A percentile compares a stretch with the other conserved stretches of the same genome.
These are phyloP conservation scores for Penicillium canariense DNA, from an alignment of 495 filamentous ascomycete genomes.

Conservation along the genomic window DNA sequence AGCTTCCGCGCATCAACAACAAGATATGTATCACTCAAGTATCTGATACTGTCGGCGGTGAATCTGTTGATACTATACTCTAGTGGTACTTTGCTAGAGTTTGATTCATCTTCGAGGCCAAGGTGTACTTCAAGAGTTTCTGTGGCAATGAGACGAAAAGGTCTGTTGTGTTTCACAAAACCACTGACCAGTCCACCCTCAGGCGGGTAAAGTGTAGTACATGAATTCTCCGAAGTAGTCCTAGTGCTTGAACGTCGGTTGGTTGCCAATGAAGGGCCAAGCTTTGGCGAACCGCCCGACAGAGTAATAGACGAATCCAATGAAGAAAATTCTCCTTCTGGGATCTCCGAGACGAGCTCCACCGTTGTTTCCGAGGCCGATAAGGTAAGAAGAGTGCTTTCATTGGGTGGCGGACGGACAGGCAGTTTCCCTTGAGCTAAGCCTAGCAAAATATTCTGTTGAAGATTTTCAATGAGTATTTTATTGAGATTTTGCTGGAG, in stretches of 20 bases:
- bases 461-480: not conserved
- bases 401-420: conserved; percentile 12
- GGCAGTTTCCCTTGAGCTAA: conserved; percentile 4
- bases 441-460: not conserved
- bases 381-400: conserved; percentile 15
- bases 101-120: not conserved
- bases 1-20: not conserved
- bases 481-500: conserved; percentile 14
- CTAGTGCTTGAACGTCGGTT: not conserved
- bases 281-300: not conserved
- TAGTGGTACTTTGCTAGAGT: not conserved
- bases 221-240: not conserved
- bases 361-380: conserved; percentile 6
- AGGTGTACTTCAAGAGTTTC: conserved; percentile 4
- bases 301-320: not conserved
- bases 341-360: not conserved
- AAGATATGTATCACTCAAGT: not conserved
- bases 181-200: not conserved
- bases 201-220: not conserved
- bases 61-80: not conserved
- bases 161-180: conserved; percentile 1
- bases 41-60: not conserved
- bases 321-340: not conserved
- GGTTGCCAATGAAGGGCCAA: not conserved
- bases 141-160: not conserved